Evolutionary conservation across 2,329 filamentous ascomycete species (phyloP).

Genomic region (Aspergillus clavatus): DNA sequence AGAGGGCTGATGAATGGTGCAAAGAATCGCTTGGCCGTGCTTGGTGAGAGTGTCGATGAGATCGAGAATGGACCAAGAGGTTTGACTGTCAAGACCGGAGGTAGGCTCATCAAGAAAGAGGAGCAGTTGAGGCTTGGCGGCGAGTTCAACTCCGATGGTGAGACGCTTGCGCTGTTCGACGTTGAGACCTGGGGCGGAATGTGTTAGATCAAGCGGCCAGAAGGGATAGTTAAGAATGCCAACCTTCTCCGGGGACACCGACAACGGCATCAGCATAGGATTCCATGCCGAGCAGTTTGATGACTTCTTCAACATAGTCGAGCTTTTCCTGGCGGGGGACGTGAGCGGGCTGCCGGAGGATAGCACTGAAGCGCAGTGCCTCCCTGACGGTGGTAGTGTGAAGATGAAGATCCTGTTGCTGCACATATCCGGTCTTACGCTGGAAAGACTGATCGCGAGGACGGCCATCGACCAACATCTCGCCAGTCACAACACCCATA

Average conservation of each 20-base stretch:
- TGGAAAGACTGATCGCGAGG: slow-evolving; percentile 78
- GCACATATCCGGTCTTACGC: slow-evolving; percentile 85
- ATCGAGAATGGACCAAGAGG: slow-evolving; percentile 86
- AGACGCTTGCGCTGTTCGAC: slow-evolving; percentile 67
- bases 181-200: slow-evolving; percentile 46
- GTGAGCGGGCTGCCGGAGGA: slow-evolving; percentile 75
- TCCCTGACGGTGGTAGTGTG: slow-evolving; percentile 82
- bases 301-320: slow-evolving; percentile 83
- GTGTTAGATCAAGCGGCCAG: slow-evolving; percentile 4
- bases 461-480: slow-evolving; percentile 76
- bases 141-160: slow-evolving; percentile 93
- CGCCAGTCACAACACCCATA: slow-evolving; percentile 81
- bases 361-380: slow-evolving; percentile 77
- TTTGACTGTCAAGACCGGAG: slow-evolving; percentile 88
- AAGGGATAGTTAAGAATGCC: background rate
- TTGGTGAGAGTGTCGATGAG: slow-evolving; percentile 85
- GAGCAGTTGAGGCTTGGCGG: slow-evolving; percentile 81
- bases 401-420: slow-evolving; percentile 87
- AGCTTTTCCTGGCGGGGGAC: slow-evolving; percentile 73
- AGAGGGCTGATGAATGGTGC: slow-evolving; percentile 95
- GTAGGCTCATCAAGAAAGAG: slow-evolving; percentile 95
- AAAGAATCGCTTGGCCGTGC: slow-evolving; percentile 87
- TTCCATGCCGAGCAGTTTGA: slow-evolving; percentile 85
- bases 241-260: slow-evolving; percentile 80
- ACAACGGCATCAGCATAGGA: slow-evolving; percentile 86